Conservation (phyloP, 2,329 filamentous ascomycete species). For the Exophiala mesophila region DNA sequence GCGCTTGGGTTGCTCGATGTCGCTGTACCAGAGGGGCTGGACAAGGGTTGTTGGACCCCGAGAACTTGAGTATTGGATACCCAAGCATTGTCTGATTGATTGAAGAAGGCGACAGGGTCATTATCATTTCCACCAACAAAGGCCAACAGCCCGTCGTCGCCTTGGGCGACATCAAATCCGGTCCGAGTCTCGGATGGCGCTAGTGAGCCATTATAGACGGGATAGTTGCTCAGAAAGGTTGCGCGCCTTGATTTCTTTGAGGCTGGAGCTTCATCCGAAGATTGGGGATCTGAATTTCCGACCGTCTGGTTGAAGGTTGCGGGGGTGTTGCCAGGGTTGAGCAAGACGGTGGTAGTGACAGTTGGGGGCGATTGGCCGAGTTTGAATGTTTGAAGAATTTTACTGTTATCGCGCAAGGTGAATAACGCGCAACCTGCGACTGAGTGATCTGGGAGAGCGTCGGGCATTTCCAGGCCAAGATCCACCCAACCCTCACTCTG, state of each 20-base stretch:
- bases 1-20: constrained; percentile 26
- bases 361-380: constrained; percentile 67
- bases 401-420: constrained; percentile 69
- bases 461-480: constrained; percentile 59
- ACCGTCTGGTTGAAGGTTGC: constrained; percentile 47
- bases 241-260: constrained; percentile 44
- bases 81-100: constrained; percentile 72
- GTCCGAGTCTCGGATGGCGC: constrained; percentile 62
- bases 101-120: constrained; percentile 69
- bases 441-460: constrained; percentile 56
- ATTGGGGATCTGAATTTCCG: constrained; percentile 38
- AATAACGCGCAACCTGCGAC: constrained; percentile 61
- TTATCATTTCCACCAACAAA: constrained; percentile 69
- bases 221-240: constrained; percentile 63
- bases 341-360: constrained; percentile 65
- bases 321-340: constrained; percentile 53
- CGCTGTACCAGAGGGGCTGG: constrained; percentile 26
- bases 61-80: constrained; percentile 64
- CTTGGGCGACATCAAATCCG: constrained; percentile 69
- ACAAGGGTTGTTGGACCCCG: constrained; percentile 37
- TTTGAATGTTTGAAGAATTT: constrained; percentile 73
- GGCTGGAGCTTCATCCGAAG: constrained; percentile 26
- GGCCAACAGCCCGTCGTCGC: constrained; percentile 61
- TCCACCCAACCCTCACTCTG: constrained; percentile 60
- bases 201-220: constrained; percentile 68